phyloP scores from a whole-genome alignment of 1,284 basidiomycete genomes.

The Ceratobasidium sp. region DNA sequence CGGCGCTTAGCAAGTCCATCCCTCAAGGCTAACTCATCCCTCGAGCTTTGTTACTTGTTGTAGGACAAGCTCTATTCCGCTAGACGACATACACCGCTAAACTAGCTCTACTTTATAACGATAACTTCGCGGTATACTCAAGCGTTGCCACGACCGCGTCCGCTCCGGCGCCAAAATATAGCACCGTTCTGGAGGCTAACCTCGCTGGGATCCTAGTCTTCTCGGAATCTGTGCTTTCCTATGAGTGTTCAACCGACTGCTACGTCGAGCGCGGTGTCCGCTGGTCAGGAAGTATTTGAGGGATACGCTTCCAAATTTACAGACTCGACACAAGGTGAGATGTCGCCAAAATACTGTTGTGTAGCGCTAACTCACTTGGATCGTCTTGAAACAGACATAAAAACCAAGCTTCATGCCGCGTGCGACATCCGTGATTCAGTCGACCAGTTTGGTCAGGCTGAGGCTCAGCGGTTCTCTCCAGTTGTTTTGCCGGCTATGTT shows the following conservation, averaged over 20 bases:
- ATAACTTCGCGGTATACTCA: too few relatives aligned
- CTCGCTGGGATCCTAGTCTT: neutral
- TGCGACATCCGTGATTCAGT: conserved; percentile 89
- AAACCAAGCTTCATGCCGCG: conserved; percentile 75
- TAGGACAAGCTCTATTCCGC: neutral
- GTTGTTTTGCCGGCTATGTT: conserved; percentile 42
- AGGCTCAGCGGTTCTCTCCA: conserved; percentile 72
- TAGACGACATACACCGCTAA: neutral
- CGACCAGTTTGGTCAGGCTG: conserved; percentile 84
- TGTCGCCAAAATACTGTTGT: neutral
- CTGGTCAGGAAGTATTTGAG: conserved; percentile 43
- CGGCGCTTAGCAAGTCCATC: conserved; percentile 36
- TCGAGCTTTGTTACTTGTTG: neutral
- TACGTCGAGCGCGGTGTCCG: conserved; percentile 10
- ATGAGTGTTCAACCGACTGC: conserved; percentile 34
- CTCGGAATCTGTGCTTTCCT: neutral
- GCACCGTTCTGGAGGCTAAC: conserved; percentile 5
- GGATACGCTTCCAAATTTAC: conserved; percentile 43
- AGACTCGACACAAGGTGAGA: conserved; percentile 33
- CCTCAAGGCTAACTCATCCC: neutral
- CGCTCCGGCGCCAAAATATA: conserved; percentile 16
- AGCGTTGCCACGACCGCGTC: conserved; percentile 3
- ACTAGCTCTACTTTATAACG: neutral
- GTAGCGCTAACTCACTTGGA: neutral
- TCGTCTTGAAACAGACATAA: conserved; percentile 66